Percentiles rank a stretch among this genome's conserved stretches.
Conservation (phyloP, 306 rosid species). For the Ormosia emarginata region DNA sequence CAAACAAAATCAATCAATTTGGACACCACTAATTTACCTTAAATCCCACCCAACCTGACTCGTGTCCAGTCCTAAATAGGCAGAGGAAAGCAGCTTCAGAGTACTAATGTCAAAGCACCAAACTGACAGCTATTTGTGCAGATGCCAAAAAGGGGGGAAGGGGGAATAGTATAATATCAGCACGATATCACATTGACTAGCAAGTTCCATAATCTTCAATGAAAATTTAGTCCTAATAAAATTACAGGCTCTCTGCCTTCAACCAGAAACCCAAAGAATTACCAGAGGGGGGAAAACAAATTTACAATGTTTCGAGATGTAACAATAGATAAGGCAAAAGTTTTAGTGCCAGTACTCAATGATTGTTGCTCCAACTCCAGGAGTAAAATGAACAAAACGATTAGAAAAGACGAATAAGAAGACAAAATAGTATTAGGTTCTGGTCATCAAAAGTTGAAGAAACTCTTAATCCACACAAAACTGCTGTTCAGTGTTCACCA, state of each 20-base stretch:
- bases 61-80: too few species aligned
- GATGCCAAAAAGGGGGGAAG: background rate
- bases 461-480: slow-evolving; percentile 40
- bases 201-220: slow-evolving; percentile 35
- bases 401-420: slow-evolving; percentile 27
- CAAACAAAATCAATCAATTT: too few species aligned
- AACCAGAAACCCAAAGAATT: slow-evolving; percentile 44
- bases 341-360: slow-evolving; percentile 44
- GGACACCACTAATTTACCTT: too few species aligned
- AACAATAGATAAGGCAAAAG: slow-evolving; percentile 41
- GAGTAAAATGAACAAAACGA: slow-evolving; percentile 48
- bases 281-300: slow-evolving; percentile 23
- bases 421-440: slow-evolving; percentile 45
- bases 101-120: background rate
- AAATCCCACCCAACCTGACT: too few species aligned
- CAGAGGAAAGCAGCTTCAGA: too few species aligned
- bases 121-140: background rate
- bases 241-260: slow-evolving; percentile 54
- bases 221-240: slow-evolving; percentile 39
- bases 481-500: slow-evolving; percentile 45
- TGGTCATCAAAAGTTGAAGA: slow-evolving; percentile 46
- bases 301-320: slow-evolving; percentile 42
- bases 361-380: slow-evolving; percentile 44
- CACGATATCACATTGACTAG: slow-evolving; percentile 29
- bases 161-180: background rate